Conservation (phyloP, 305 asterid genomes). For the Withania somnifera region DNA sequence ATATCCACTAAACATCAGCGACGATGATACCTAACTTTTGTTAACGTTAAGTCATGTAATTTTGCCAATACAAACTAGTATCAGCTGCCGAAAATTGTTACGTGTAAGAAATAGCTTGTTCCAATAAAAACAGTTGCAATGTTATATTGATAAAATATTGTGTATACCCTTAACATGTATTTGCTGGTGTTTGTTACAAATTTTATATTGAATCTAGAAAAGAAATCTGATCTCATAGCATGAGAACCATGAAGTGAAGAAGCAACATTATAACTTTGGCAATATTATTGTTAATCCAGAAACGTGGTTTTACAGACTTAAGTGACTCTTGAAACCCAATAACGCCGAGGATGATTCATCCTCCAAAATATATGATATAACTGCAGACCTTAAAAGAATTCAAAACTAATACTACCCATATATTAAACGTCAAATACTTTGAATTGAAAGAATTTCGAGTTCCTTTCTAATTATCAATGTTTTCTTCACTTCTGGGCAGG, state of each 20-base stretch:
- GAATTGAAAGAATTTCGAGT: not conserved
- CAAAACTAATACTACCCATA: not conserved
- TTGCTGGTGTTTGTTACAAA: not conserved
- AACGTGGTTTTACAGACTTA: not conserved
- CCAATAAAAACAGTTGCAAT: not conserved
- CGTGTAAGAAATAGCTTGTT: not conserved
- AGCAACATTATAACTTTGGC: not conserved
- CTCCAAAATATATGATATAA: not conserved
- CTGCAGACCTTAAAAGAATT: too few relatives aligned
- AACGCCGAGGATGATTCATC: not conserved
- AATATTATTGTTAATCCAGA: not conserved
- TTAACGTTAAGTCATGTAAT: not conserved
- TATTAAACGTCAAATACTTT: not conserved
- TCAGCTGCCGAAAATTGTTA: not conserved
- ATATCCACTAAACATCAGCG: constrained; percentile 30
- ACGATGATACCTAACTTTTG: not conserved
- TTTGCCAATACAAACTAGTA: not conserved
- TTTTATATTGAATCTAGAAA: not conserved
- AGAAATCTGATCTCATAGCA: not conserved
- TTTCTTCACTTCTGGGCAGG: constrained; percentile 23
- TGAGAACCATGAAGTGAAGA: not conserved
- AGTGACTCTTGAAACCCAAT: not conserved
- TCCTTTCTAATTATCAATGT: not conserved
- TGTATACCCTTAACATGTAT: not conserved
- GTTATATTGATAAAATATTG: not conserved